Conservation (phyloP, 176 grass and related monocot species). For the Carex pumila region DNA sequence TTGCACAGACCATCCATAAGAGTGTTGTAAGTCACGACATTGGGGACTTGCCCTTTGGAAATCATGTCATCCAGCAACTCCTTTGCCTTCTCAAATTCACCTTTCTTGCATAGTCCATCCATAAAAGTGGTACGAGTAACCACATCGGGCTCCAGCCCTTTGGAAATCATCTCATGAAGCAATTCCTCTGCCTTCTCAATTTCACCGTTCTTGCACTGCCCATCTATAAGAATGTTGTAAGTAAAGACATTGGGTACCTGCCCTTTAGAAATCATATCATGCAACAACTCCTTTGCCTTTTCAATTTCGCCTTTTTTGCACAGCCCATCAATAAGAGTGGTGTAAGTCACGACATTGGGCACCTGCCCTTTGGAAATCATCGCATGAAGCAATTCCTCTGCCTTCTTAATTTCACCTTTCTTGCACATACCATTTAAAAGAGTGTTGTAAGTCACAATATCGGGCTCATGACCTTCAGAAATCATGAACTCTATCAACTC, state of each 20-base stretch:
- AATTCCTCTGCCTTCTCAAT: not conserved
- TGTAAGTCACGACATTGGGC: conserved; percentile 4
- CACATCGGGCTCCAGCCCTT: not conserved
- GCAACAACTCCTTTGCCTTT: not conserved
- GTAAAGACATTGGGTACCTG: not conserved
- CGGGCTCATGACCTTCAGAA: not conserved
- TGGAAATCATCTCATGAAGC: not conserved
- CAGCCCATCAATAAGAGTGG: not conserved
- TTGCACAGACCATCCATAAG: not conserved
- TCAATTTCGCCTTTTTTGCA: not conserved
- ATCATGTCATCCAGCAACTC: not conserved
- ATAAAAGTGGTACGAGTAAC: not conserved
- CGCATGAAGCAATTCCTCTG: not conserved
- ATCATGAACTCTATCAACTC: not conserved
- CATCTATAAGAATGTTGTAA: conserved; percentile 10
- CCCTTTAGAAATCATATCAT: not conserved
- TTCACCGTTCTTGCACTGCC: not conserved
- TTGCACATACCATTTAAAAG: not conserved
- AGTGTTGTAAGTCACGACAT: conserved; percentile 8
- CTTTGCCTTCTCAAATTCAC: conserved; percentile 9
- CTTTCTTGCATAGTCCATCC: conserved; percentile 8
- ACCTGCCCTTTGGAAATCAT: not conserved
- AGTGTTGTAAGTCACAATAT: not conserved
- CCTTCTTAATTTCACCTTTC: not conserved
- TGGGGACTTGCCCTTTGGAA: not conserved